These are phyloP conservation scores for sweet orange (Citrus sinensis) DNA, from an alignment of 345 rosid genomes.

Conservation along the genomic window DNA sequence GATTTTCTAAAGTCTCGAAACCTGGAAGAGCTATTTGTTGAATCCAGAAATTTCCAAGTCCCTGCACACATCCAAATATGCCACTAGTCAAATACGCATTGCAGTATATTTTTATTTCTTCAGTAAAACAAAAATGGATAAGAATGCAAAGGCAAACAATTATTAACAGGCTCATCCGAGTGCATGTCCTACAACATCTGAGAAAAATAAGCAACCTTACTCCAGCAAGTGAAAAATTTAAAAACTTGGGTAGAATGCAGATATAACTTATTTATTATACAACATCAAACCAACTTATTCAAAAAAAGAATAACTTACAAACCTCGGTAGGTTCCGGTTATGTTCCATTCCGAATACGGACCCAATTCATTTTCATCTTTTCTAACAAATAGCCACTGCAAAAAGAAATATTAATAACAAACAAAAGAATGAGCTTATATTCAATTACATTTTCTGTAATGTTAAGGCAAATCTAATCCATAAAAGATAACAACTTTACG, in stretches of 20 bases:
- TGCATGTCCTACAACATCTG: not conserved
- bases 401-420: conserved; percentile 25
- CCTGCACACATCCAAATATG: conserved; percentile 46
- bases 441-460: not conserved
- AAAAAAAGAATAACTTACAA: conserved; percentile 17
- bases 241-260: not conserved
- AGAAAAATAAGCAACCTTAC: not conserved
- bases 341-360: conserved; percentile 79
- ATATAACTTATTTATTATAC: not conserved
- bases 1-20: conserved; percentile 80
- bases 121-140: not conserved
- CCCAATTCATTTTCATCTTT: conserved; percentile 66
- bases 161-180: not conserved
- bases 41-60: conserved; percentile 77
- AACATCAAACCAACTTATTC: not conserved
- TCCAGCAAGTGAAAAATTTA: not conserved
- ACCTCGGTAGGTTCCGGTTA: conserved; percentile 99
- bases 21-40: conserved; percentile 73
- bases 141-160: conserved; percentile 4
- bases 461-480: not conserved
- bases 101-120: conserved; percentile 1
- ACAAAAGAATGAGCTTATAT: conserved; percentile 7
- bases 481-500: not conserved
- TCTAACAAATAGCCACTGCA: conserved; percentile 75
- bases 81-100: not conserved